phyloP scores from a whole-genome alignment of 225 moss, liverwort and hornwort species.

The Bryoerythrophyllum caledonicum region DNA sequence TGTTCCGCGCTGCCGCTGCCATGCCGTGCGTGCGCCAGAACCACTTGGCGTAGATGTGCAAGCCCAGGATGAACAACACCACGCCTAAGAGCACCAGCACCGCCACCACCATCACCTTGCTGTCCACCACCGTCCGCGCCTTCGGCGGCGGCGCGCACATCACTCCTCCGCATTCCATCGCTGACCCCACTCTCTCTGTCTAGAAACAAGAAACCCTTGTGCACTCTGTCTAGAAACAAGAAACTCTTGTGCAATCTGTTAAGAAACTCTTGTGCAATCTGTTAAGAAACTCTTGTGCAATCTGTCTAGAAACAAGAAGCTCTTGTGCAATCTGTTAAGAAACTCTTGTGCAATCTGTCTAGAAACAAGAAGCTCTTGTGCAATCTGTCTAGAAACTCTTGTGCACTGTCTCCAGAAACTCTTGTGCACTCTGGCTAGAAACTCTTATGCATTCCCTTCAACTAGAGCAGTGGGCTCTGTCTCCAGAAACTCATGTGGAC shows the following conservation, averaged over 20 bases:
- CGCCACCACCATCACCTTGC: constrained; percentile 70
- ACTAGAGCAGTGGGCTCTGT: too few relatives aligned
- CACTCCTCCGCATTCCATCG: background rate
- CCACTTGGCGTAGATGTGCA: constrained; percentile 83
- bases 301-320: background rate
- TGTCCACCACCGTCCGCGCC: constrained; percentile 23
- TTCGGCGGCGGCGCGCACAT: background rate
- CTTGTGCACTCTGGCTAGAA: background rate
- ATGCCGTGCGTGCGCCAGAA: constrained; percentile 48
- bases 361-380: background rate
- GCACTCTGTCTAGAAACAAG: background rate
- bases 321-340: background rate
- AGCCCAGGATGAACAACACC: constrained; percentile 57
- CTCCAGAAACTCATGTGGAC: background rate
- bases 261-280: background rate
- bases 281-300: background rate
- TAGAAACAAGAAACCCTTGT: background rate
- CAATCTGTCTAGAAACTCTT: background rate
- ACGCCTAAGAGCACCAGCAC: constrained; percentile 63
- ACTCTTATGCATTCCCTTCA: background rate
- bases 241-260: background rate
- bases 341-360: background rate
- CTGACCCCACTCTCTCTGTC: background rate
- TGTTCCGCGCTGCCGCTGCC: too few relatives aligned
- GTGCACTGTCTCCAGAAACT: background rate